A percentile compares a stretch with the other conserved stretches of the same genome.
phyloP scores from a whole-genome alignment of 1,139 yeast species.

The Hemisphaericaspora xylanilytica region DNA sequence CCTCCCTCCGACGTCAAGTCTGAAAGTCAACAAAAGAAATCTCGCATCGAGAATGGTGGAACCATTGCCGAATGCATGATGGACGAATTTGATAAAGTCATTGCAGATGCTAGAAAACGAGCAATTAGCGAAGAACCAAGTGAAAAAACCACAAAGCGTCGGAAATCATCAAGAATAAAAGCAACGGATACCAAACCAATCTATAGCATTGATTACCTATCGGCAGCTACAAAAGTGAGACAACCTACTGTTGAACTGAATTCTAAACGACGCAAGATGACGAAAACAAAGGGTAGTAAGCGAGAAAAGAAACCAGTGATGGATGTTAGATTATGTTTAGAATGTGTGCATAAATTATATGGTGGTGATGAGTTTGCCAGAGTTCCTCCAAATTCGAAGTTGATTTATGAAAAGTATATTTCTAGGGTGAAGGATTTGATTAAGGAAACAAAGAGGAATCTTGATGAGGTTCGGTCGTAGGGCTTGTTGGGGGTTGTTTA shows the following conservation, averaged over 20 bases:
- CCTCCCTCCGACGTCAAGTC: conserved; percentile 18
- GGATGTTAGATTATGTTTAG: conserved; percentile 8
- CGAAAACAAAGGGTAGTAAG: not conserved
- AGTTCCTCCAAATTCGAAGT: conserved; percentile 21
- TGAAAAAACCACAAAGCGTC: conserved; percentile 1
- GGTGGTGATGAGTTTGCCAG: conserved; percentile 2
- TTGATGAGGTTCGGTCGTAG: conserved; percentile 3
- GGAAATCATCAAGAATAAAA: conserved; percentile 10
- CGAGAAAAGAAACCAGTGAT: not conserved
- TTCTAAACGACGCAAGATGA: not conserved
- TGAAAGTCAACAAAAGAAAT: conserved; percentile 19
- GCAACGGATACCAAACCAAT: not conserved
- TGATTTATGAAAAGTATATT: conserved; percentile 23
- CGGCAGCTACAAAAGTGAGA: not conserved
- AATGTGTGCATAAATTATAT: conserved; percentile 2
- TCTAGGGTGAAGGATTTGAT: conserved; percentile 20
- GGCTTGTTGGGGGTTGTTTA: no score
- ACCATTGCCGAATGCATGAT: conserved; percentile 13
- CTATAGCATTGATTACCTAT: not conserved
- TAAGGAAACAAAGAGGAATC: conserved; percentile 13
- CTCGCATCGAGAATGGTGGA: conserved; percentile 14
- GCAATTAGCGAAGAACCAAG: conserved; percentile 6
- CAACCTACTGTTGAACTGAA: not conserved
- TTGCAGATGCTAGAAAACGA: conserved; percentile 16
- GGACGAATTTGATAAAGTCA: conserved; percentile 19